Base-by-base conservation (phyloP, 495 filamentous ascomycete species). In the Aspergillus cavernicola region DNA sequence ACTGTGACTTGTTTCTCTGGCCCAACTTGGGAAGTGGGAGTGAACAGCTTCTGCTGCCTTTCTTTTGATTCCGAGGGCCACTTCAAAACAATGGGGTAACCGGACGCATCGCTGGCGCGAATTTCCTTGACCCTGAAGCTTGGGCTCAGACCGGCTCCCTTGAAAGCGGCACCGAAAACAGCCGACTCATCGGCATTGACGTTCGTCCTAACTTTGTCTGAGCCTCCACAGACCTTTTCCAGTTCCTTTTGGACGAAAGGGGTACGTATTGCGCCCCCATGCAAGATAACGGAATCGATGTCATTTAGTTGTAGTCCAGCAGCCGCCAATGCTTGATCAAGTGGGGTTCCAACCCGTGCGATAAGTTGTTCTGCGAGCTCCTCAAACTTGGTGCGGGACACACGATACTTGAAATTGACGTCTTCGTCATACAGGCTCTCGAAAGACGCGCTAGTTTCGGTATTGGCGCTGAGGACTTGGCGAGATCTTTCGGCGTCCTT, bases 51-150 rank as follows among this genome's bases (percentile, higher is more conserved):
- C 79, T 85, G 79, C 68, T 80, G 68, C 66, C 86, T 66, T 59
- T 88, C 84, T 80, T 82, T 84, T 33, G 77, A 69, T 49, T 80
- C 77, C 1, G 74, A 65, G 24, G 65, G 62, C 76, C 82, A 97
- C 59, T 82, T 86, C 58, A 93, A 79, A 32, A 83, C 80, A 31
- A 88, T 77, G 6, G 86, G 73, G 64, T 93, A 96, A 15, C 70
- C 70, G 29, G 90, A 84, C 13, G 73, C 79, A 53, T 99, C 93
- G 47, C 70, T 80, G 38, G 86, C 80, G 47, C 87, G 79, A 55
- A 99, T 97, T 60, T 97, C 95, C 77, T 96, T 99, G 61, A 99
- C 95, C 45, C 88, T 84, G 80, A 99, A 99, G 63, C 85, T 90
- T 31, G 92, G 90, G 69, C 88, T 95, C 43, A 97, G 78, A 55